Percentiles rank a stretch among this genome's conserved stretches.
These are phyloP conservation scores for Jacaranda copaia DNA, from an alignment of 257 asterid genomes.

Conservation along the genomic window DNA sequence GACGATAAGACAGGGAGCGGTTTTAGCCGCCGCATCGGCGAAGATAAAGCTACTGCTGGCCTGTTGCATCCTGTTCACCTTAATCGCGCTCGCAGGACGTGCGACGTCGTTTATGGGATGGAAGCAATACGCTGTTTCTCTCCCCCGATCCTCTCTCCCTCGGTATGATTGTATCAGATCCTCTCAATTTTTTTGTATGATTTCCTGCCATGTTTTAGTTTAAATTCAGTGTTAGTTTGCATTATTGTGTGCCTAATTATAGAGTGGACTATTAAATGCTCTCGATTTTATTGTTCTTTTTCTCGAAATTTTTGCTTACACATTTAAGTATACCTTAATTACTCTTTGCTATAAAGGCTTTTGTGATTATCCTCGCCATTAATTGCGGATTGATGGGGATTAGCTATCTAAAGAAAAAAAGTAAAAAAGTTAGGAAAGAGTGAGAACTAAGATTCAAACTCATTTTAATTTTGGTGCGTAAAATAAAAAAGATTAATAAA, in stretches of 20 bases:
- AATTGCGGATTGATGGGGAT: neutral
- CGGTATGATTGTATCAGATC: slow-evolving; percentile 42
- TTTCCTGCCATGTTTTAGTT: slow-evolving; percentile 8
- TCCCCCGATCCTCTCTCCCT: slow-evolving; percentile 46
- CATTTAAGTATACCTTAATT: slow-evolving; percentile 13
- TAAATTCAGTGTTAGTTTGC: slow-evolving; percentile 21
- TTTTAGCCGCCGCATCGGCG: slow-evolving; percentile 66
- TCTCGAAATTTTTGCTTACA: slow-evolving; percentile 13
- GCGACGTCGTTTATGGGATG: slow-evolving; percentile 65
- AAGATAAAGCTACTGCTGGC: slow-evolving; percentile 66
- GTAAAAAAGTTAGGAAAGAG: neutral
- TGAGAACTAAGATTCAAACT: slow-evolving; percentile 7
- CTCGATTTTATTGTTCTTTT: neutral
- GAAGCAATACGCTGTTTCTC: slow-evolving; percentile 50
- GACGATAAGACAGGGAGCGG: slow-evolving; percentile 71
- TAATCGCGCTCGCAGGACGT: slow-evolving; percentile 57
- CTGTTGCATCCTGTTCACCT: slow-evolving; percentile 53
- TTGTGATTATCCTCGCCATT: neutral
- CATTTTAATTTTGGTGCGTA: neutral
- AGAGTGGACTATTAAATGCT: slow-evolving; percentile 33
- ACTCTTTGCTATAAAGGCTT: slow-evolving; percentile 12
- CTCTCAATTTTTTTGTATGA: slow-evolving; percentile 20
- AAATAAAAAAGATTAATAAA: neutral
- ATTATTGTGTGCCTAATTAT: slow-evolving; percentile 3
- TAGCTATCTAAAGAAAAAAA: neutral